Conservation (phyloP, 768 basidiomycete genomes). For the Clathrus columnatus region DNA sequence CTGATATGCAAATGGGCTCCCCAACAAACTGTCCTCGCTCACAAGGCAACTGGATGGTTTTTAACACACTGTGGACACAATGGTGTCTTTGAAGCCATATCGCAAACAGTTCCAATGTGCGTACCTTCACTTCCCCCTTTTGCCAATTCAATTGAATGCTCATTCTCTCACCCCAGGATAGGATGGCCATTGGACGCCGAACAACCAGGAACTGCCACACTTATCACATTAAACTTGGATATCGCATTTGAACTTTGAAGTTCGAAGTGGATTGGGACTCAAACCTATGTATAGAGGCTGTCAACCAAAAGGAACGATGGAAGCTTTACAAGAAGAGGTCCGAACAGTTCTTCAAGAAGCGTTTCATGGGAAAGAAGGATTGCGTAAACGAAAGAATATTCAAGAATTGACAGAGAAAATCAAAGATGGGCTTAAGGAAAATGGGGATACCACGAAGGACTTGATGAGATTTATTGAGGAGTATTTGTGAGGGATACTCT, state of each 20-base stretch:
- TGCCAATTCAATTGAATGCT: neutral
- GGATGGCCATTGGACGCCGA: slow-evolving; percentile 21
- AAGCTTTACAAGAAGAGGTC: slow-evolving; percentile 15
- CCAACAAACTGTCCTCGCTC: slow-evolving; percentile 19
- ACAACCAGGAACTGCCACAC: slow-evolving; percentile 18
- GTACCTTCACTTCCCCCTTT: slow-evolving; percentile 6
- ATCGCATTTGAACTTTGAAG: slow-evolving; percentile 17
- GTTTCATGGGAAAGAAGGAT: slow-evolving; percentile 15
- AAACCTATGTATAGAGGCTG: slow-evolving; percentile 14
- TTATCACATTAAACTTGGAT: slow-evolving; percentile 12
- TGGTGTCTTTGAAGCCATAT: slow-evolving; percentile 17
- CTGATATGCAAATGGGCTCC: slow-evolving; percentile 19
- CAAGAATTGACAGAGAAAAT: slow-evolving; percentile 5
- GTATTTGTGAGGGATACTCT: too few species aligned
- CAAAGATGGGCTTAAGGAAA: slow-evolving; percentile 7
- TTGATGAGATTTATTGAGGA: neutral
- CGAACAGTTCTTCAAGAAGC: slow-evolving; percentile 12
- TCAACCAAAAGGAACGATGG: slow-evolving; percentile 13
- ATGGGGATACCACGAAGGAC: slow-evolving; percentile 6
- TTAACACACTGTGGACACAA: slow-evolving; percentile 21
- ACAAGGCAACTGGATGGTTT: slow-evolving; percentile 20
- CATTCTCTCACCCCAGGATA: slow-evolving; percentile 12
- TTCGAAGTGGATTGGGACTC: slow-evolving; percentile 13
- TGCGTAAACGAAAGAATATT: slow-evolving; percentile 14
- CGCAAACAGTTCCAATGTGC: slow-evolving; percentile 17